phyloP scores from a whole-genome alignment of 441 rosid genomes.

The Populus hybrid region DNA sequence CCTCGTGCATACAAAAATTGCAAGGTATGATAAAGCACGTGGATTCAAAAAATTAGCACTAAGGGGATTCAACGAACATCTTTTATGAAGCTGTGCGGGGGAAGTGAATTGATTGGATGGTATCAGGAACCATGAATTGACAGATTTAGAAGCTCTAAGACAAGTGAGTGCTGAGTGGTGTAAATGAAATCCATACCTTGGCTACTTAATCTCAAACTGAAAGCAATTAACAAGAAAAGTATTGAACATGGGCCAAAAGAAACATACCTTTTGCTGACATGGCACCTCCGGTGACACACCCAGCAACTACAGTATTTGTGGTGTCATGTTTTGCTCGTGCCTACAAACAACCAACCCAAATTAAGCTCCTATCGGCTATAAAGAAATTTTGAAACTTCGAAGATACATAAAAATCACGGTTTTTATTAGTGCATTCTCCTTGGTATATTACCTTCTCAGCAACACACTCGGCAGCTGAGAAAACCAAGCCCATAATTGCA shows the following conservation, averaged over 20 bases:
- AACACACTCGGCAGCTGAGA: constrained; percentile 87
- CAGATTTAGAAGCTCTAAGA: background rate
- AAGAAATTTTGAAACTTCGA: background rate
- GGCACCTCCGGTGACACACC: constrained; percentile 90
- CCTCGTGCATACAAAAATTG: background rate
- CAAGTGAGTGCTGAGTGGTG: background rate
- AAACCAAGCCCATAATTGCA: constrained; percentile 88
- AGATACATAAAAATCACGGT: background rate
- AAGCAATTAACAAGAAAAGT: background rate
- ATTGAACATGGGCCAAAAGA: background rate
- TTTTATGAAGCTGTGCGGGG: too few relatives aligned
- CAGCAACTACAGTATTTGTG: constrained; percentile 77
- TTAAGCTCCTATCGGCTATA: background rate
- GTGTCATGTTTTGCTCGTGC: constrained; percentile 88
- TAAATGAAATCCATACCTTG: background rate
- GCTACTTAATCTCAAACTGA: background rate
- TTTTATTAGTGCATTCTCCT: background rate
- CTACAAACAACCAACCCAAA: constrained; percentile 29
- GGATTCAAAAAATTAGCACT: background rate
- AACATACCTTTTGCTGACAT: constrained; percentile 54
- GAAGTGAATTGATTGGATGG: too few relatives aligned
- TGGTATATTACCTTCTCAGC: constrained; percentile 70
- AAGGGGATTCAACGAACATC: background rate
- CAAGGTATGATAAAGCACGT: background rate
- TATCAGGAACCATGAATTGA: background rate